These are phyloP conservation scores for Inga leiocalycina DNA, from an alignment of 306 rosid species.

Conservation along the genomic window DNA sequence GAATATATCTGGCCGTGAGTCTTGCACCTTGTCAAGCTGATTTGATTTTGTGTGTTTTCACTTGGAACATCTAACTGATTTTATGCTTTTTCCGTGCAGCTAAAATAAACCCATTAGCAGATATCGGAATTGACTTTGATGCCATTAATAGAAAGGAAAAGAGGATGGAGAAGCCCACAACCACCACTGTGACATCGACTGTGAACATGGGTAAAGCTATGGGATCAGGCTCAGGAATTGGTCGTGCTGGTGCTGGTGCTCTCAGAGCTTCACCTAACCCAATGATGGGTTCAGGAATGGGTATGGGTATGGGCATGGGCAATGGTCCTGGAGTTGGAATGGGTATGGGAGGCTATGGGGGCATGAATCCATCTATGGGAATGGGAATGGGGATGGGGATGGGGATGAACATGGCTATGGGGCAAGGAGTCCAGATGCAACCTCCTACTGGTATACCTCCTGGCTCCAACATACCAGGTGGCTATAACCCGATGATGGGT, in stretches of 20 bases:
- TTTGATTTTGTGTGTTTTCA: slow-evolving; percentile 15
- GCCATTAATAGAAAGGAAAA: slow-evolving; percentile 90
- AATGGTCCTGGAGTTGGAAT: slow-evolving; percentile 44
- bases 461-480: slow-evolving; percentile 63
- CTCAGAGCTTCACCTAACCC: slow-evolving; percentile 60
- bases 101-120: slow-evolving; percentile 78
- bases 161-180: slow-evolving; percentile 92
- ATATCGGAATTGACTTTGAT: slow-evolving; percentile 95
- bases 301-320: slow-evolving; percentile 38
- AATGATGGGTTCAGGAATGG: slow-evolving; percentile 66
- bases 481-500: slow-evolving; percentile 82
- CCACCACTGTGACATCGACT: slow-evolving; percentile 59
- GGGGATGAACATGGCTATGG: slow-evolving; percentile 68
- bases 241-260: slow-evolving; percentile 77
- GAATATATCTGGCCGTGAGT: slow-evolving; percentile 97
- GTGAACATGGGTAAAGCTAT: slow-evolving; percentile 95
- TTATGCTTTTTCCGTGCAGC: slow-evolving; percentile 59
- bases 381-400: slow-evolving; percentile 49
- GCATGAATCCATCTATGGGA: slow-evolving; percentile 53
- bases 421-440: slow-evolving; percentile 80
- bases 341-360: slow-evolving; percentile 61
- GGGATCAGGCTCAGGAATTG: slow-evolving; percentile 98
- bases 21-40: slow-evolving; percentile 15
- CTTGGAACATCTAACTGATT: slow-evolving; percentile 23
- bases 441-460: slow-evolving; percentile 62